Percentiles rank a stretch among this genome's conserved stretches.
These are phyloP conservation scores for Candida dajiaensis DNA, from an alignment of 805 yeast genomes.

Conservation along the genomic window DNA sequence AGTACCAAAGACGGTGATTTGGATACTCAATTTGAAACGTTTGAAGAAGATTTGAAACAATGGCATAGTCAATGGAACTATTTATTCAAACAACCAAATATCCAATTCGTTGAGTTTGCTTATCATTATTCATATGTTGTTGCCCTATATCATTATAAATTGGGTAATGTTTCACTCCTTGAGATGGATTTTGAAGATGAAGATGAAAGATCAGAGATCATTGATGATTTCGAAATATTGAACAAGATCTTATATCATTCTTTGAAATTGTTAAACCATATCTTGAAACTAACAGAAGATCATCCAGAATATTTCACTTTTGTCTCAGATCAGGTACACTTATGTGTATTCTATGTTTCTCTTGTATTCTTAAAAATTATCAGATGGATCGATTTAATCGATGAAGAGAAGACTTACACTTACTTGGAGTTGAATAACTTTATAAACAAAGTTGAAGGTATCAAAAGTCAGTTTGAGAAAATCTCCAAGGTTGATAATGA, in stretches of 20 bases:
- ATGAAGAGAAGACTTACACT: slow-evolving; percentile 13
- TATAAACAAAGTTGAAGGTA: slow-evolving; percentile 14
- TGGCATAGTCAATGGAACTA: slow-evolving; percentile 73
- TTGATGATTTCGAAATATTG: slow-evolving; percentile 17
- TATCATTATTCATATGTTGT: slow-evolving; percentile 56
- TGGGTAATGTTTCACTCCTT: slow-evolving; percentile 10
- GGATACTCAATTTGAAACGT: slow-evolving; percentile 26
- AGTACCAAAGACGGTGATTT: background rate
- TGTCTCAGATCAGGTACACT: slow-evolving; percentile 66
- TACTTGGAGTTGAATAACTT: slow-evolving; percentile 15
- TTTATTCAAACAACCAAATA: slow-evolving; percentile 60
- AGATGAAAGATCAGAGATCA: slow-evolving; percentile 10
- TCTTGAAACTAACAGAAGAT: slow-evolving; percentile 14
- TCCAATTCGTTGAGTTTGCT: slow-evolving; percentile 69
- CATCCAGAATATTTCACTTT: slow-evolving; percentile 56
- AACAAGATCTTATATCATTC: slow-evolving; percentile 23
- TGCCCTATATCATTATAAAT: slow-evolving; percentile 37
- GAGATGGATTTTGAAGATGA: slow-evolving; percentile 3
- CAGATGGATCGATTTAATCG: slow-evolving; percentile 19
- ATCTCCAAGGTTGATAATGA: slow-evolving; percentile 15
- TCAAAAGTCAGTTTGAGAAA: slow-evolving; percentile 12
- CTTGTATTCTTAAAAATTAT: slow-evolving; percentile 19
- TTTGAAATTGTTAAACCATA: slow-evolving; percentile 22
- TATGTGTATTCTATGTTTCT: slow-evolving; percentile 25
- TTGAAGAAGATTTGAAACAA: slow-evolving; percentile 40